Conservation (phyloP, 805 yeast species). For the Ogataea populi-albae region DNA sequence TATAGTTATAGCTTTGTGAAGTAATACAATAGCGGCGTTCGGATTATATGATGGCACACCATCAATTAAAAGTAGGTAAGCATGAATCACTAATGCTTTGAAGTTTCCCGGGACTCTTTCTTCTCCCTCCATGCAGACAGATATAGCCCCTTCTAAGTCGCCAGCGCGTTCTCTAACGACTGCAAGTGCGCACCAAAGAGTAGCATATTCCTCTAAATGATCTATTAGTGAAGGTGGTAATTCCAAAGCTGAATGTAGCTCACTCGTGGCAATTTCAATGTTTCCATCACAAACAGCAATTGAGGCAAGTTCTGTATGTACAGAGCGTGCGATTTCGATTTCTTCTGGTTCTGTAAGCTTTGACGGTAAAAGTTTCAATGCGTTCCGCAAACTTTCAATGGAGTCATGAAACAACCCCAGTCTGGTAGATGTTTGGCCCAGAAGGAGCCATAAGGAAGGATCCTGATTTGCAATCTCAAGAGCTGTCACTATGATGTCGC, state of each 20-base stretch:
- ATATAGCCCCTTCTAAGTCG: slow-evolving; percentile 47
- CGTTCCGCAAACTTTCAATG: slow-evolving; percentile 43
- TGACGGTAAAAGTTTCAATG: slow-evolving; percentile 41
- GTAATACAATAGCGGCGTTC: slow-evolving; percentile 34
- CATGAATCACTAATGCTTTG: slow-evolving; percentile 45
- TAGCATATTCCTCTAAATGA: slow-evolving; percentile 44
- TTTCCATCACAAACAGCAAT: slow-evolving; percentile 52
- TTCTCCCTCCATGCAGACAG: slow-evolving; percentile 48
- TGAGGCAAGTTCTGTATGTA: slow-evolving; percentile 55
- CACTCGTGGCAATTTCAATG: slow-evolving; percentile 47
- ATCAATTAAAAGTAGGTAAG: slow-evolving; percentile 43
- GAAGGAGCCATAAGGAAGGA: slow-evolving; percentile 45
- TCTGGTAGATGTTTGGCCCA: slow-evolving; percentile 47
- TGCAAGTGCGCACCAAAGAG: slow-evolving; percentile 53
- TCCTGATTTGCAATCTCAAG: slow-evolving; percentile 27
- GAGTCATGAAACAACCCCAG: slow-evolving; percentile 46
- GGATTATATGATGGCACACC: slow-evolving; percentile 33
- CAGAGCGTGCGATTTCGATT: slow-evolving; percentile 46
- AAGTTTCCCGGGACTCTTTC: slow-evolving; percentile 43
- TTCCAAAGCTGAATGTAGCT: slow-evolving; percentile 47
- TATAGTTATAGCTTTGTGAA: slow-evolving; percentile 32
- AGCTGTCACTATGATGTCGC: slow-evolving; percentile 27
- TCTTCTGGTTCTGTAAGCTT: slow-evolving; percentile 32
- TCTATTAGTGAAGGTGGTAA: slow-evolving; percentile 48
- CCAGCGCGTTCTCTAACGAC: slow-evolving; percentile 50